A percentile compares a stretch with the other conserved stretches of the same genome.
Evolutionary conservation across 352 stramenopile species (phyloP).

Genomic region (Phytophthora ramorum): DNA sequence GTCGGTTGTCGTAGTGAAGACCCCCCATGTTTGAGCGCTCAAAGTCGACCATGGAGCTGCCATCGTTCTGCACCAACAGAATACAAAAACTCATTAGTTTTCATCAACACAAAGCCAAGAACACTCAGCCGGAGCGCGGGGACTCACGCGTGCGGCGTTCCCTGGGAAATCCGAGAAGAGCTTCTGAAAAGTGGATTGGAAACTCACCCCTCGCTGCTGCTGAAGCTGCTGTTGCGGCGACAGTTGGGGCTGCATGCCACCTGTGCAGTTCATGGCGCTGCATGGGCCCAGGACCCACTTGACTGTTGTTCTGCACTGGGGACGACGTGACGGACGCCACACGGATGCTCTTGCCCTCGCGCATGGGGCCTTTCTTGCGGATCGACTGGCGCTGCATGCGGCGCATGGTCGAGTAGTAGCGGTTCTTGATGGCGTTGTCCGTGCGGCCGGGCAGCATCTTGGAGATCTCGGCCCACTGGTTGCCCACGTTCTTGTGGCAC

Average conservation of each 20-base stretch:
- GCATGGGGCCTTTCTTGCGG: constrained; percentile 84
- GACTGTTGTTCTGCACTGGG: constrained; percentile 32
- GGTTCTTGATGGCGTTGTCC: constrained; percentile 93
- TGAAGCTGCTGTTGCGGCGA: constrained; percentile 30
- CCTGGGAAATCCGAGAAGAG: constrained; percentile 50
- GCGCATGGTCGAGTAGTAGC: constrained; percentile 93
- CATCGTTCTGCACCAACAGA: constrained; percentile 33
- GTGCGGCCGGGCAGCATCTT: constrained; percentile 91
- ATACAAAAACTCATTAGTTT: constrained; percentile 10
- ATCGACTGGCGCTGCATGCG: constrained; percentile 89
- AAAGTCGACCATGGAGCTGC: constrained; percentile 49
- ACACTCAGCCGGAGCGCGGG: constrained; percentile 2
- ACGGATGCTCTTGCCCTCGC: constrained; percentile 83
- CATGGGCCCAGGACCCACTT: constrained; percentile 17
- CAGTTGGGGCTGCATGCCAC: constrained; percentile 26
- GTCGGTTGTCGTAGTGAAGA: constrained; percentile 51
- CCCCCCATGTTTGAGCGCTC: constrained; percentile 52
- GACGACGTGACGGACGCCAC: constrained; percentile 67
- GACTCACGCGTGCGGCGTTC: constrained; percentile 50
- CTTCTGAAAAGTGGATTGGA: constrained; percentile 66
- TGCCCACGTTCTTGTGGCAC: constrained; percentile 92
- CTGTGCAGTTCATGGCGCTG: constrained; percentile 20
- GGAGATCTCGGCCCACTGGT: constrained; percentile 93
- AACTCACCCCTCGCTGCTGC: constrained; percentile 44
- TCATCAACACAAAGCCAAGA: not conserved